phyloP scores from a whole-genome alignment of 768 basidiomycete species.

The Leccinum broughii region DNA sequence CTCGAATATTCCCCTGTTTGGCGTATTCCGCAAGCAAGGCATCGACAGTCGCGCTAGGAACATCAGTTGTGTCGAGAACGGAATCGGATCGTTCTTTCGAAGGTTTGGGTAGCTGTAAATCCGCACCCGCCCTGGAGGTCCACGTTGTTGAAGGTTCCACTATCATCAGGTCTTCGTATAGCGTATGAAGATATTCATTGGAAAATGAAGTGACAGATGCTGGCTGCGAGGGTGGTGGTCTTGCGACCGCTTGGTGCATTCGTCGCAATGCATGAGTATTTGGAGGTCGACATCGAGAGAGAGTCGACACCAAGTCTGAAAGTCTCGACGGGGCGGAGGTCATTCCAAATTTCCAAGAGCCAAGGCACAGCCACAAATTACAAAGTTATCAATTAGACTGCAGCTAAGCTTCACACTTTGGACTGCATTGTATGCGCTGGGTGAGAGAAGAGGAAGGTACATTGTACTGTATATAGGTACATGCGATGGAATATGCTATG shows the following conservation, averaged over 20 bases:
- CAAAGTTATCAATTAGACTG: too few species aligned
- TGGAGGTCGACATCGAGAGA: constrained; percentile 8
- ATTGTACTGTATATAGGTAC: too few species aligned
- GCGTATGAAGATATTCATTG: constrained; percentile 15
- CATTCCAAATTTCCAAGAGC: constrained; percentile 1
- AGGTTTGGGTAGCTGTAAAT: constrained; percentile 4
- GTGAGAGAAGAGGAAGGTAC: too few species aligned
- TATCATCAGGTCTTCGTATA: constrained; percentile 45
- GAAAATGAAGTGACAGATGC: constrained; percentile 19
- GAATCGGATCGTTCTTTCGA: constrained; percentile 6
- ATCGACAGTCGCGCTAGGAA: constrained; percentile 47
- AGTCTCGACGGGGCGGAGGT: constrained; percentile 1
- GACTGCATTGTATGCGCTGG: too few species aligned
- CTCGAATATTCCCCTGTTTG: constrained; percentile 41
- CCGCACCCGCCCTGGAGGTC: constrained; percentile 1
- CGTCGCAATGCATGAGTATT: constrained; percentile 10
- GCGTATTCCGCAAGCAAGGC: constrained; percentile 52
- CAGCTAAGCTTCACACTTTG: too few species aligned
- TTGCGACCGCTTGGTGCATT: constrained; percentile 23
- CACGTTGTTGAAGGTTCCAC: constrained; percentile 20
- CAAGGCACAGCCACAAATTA: not conserved
- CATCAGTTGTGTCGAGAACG: constrained; percentile 8
- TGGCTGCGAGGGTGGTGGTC: not conserved
- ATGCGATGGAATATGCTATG: too few species aligned
- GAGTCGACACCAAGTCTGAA: constrained; percentile 3